Evolutionary conservation across 306 rosid species (phyloP), one percentile per base, ranked within the genome.

Genomic region (Calophaca sinica): DNA sequence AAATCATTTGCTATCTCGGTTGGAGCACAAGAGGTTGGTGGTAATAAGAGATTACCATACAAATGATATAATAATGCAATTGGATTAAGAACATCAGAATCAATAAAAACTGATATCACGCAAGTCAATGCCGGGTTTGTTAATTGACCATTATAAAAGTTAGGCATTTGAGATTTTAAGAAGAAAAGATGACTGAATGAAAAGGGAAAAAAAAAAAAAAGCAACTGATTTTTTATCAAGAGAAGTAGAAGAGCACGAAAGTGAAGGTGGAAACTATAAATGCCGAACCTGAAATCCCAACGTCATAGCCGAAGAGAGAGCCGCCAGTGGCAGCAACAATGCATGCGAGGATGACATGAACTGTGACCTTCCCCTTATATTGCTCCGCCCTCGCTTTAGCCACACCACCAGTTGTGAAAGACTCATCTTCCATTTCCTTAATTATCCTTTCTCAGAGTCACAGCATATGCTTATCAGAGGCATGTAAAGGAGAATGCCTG

Each of bases 271-370:
- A 42, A 42, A 8, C 11, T 42, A 42, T 42, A 42, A 5, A 38
- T 5, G 5, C 26, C 0, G 11, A 69, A 88, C 94, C 94, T 89
- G 94, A 89, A 82, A 91, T 83, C 54, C 97, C 97, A 79, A 91
- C 80, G 63, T 89, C 97, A 80, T 89, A 89, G 51, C 97, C 97
- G 8, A 89, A 91, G 52, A 89, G 83, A 11, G 97, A 72, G 14
- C 97, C 97, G 9, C 97, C 97, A 49, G 77, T 72, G 39, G 94
- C 97, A 36, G 94, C 94, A 79, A 89, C 86, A 69, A 89, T 32
- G 79, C 97, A 89, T 44, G 97, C 81, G 46, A 89, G 65, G 68
- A 87, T 32, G 52, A 89, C 97, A 78, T 89, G 83, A 44, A 55
- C 10, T 7, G 97, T 91, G 73, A 83, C 86, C 65, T 59, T 86